phyloP scores from a whole-genome alignment of 2,329 filamentous ascomycete species.

The Exophiala sp. region DNA sequence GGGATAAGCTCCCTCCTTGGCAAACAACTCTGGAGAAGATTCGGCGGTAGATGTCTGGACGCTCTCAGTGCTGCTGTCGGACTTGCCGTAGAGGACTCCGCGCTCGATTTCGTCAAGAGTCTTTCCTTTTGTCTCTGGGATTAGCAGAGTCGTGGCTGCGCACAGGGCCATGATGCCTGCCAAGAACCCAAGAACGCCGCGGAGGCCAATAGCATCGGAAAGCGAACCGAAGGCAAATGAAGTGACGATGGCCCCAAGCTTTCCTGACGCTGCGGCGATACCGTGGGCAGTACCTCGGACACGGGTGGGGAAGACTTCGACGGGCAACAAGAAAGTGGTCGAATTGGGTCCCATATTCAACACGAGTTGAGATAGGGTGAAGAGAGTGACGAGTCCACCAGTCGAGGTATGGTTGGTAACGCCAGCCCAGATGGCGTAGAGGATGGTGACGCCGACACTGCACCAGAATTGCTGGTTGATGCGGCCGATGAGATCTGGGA shows the following conservation, averaged over 20 bases:
- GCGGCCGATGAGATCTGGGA: conserved; percentile 28
- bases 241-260: conserved; percentile 51
- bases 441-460: conserved; percentile 25
- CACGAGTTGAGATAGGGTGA: conserved; percentile 33
- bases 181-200: conserved; percentile 27
- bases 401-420: conserved; percentile 29
- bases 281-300: conserved; percentile 62
- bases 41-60: neutral
- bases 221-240: conserved; percentile 29
- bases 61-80: neutral
- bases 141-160: conserved; percentile 26
- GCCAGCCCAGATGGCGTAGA: conserved; percentile 34
- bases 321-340: conserved; percentile 62
- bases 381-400: conserved; percentile 30
- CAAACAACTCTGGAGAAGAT: conserved; percentile 1
- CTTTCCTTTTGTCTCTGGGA: conserved; percentile 31
- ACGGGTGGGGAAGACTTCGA: conserved; percentile 62
- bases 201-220: conserved; percentile 26
- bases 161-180: conserved; percentile 29
- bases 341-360: conserved; percentile 53
- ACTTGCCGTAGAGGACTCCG: conserved; percentile 10
- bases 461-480: conserved; percentile 28
- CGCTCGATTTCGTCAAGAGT: conserved; percentile 30
- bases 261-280: conserved; percentile 59
- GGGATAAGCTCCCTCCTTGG: neutral